A percentile compares a stretch with the other conserved stretches of the same genome.
These are phyloP conservation scores for Helotiales sp. DNA, from an alignment of 2,329 filamentous ascomycete genomes.

Conservation along the genomic window DNA sequence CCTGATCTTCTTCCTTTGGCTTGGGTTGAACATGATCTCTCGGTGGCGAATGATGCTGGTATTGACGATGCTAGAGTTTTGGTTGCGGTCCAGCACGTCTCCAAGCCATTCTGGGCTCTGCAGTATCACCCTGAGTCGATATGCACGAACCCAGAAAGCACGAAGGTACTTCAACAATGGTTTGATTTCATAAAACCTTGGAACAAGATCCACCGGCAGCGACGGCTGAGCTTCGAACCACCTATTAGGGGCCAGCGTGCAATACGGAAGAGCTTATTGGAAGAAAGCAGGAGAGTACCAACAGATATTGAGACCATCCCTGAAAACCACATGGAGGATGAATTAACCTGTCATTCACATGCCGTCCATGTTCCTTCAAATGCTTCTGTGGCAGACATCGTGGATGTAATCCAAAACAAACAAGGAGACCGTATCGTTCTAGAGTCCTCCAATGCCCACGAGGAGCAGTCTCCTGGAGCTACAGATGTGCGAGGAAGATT, in stretches of 20 bases:
- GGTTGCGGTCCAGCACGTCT: constrained; percentile 59
- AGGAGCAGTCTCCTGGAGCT: constrained; percentile 39
- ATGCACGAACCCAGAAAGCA: constrained; percentile 60
- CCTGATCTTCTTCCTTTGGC: constrained; percentile 36
- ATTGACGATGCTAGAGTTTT: constrained; percentile 44
- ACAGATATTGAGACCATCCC: background rate
- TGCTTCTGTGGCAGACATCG: constrained; percentile 53
- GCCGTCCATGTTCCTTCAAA: constrained; percentile 46
- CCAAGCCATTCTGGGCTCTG: constrained; percentile 65
- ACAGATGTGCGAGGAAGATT: constrained; percentile 59
- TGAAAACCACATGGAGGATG: background rate
- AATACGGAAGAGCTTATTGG: constrained; percentile 30
- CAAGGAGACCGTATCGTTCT: constrained; percentile 52
- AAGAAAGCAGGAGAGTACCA: constrained; percentile 14
- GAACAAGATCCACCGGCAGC: constrained; percentile 36
- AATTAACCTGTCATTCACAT: constrained; percentile 40
- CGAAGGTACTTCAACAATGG: constrained; percentile 59
- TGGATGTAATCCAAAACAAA: constrained; percentile 42
- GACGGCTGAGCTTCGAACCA: constrained; percentile 2
- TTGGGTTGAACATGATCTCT: constrained; percentile 32
- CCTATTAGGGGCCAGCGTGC: constrained; percentile 24
- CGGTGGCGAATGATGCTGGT: constrained; percentile 25
- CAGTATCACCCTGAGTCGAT: constrained; percentile 73
- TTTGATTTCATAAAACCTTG: constrained; percentile 53
- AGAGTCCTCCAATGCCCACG: constrained; percentile 58